Base-by-base conservation (phyloP, 805 yeast species). In the Wilhelminamyces savonicus region DNA sequence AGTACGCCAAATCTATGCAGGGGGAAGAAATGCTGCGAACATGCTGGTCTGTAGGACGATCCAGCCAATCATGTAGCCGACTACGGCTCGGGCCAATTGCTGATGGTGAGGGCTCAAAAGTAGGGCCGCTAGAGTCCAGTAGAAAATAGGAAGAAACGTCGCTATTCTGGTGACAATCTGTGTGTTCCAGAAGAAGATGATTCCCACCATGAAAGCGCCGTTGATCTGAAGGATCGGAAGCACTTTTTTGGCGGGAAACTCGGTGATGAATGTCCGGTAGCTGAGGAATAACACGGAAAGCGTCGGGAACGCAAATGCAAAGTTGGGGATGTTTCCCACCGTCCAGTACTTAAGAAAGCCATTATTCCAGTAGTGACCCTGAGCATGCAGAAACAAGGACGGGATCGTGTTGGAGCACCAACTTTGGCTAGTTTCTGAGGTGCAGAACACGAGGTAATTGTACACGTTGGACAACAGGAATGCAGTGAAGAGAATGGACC, bases 311-410 rank as follows among this genome's bases (percentile, higher is more conserved):
- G 83, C 90, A 44, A 92, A 63, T 7, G 78, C 17, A 50, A 92
- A 90, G 53, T 88, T 83, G 8, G 96, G 95, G 6, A 84, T 54
- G 45, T 92, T 90, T 46, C 76, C 76, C 0, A 66, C 35, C 0
- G 92, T 81, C 90, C 96, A 92, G 56, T 92, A 92, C 23, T 56
- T 63, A 32, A 92, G 53, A 30, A 88, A 74, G 0, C 98, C 97
- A 25, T 66, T 70, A 42, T 77, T 72, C 98, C 98, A 92, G 52
- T 90, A 87, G 39, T 76, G 66, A 2, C 57, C 35, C 54, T 92
- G 98, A 5, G 94, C 82, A 51, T 68, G 84, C 3, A 72, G 52
- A 43, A 78, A 78, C 10, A 90, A 61, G 14, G 80, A 70, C 5
- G 83, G 85, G 0, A 82, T 29, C 3, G 39, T 34, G 4, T 59